Evolutionary conservation across 2,329 filamentous ascomycete genomes (phyloP), one percentile per base, ranked within the genome.

Genomic region (Dactylonectria estremocensis): DNA sequence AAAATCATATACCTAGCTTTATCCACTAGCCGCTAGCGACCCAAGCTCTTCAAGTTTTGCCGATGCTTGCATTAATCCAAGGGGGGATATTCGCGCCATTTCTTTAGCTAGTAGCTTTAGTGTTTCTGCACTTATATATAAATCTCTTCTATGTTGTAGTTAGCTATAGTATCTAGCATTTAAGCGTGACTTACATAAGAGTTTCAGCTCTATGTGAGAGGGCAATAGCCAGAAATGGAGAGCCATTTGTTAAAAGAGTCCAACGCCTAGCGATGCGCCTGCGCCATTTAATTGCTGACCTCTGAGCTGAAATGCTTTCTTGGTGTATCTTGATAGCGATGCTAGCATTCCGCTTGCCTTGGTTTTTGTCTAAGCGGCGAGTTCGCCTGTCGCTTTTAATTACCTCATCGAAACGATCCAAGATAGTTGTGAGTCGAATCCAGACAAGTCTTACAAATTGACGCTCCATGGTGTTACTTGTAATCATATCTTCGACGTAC

Each of bases 361-460:
- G 9, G 48, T 52, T 22, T 52, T 52, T 31, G 48, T 22, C 48
- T 33, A 52, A 52, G 24, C 48, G 48, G 48, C 48, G 16, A 52
- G 48, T 31, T 14, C 48, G 48, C 48, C 48, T 52, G 16, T 52
- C 48, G 22, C 20, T 52, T 31, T 52, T 52, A 20, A 52, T 52
- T 24, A 52, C 8, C 48, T 52, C 48, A 52, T 52, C 24, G 48
- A 52, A 52, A 52, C 48, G 48, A 52, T 52, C 48, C 24, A 52
- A 52, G 16, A 52, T 52, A 31, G 28, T 52, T 31, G 48, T 13
- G 20, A 52, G 11, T 31, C 24, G 24, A 52, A 52, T 52, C 48
- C 48, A 52, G 24, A 52, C 48, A 14, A 28, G 16, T 52, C 24
- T 52, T 22, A 52, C 24, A 16, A 52, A 31, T 28, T 52, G 24